A percentile compares a stretch with the other conserved stretches of the same genome.
Evolutionary conservation across 176 grass and related monocot species (phyloP).

Genomic region (barley (Hordeum vulgare)): MorexV3_pseudomolecules_assembly NC_058520.1:599067390-599067889

Average conservation of each 20-base stretch:
- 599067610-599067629: not conserved
- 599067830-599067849: not conserved
- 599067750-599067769: not conserved
- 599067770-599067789: not conserved
- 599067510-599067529: too few relatives aligned
- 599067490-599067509: too few relatives aligned
- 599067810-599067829: not conserved
- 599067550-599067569: too few relatives aligned
- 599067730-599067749: not conserved
- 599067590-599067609: too few relatives aligned
- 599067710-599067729: not conserved
- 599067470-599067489: too few relatives aligned
- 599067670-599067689: not conserved
- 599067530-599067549: too few relatives aligned
- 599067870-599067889: not conserved
- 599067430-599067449: too few relatives aligned
- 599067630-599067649: not conserved
- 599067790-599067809: not conserved
- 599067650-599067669: not conserved
- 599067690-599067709: not conserved
- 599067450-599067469: too few relatives aligned
- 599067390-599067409: too few relatives aligned
- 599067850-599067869: not conserved
- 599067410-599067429: too few relatives aligned
- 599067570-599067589: too few relatives aligned